Conservation (phyloP, 805 yeast genomes). For the Saturnispora dispora region DNA sequence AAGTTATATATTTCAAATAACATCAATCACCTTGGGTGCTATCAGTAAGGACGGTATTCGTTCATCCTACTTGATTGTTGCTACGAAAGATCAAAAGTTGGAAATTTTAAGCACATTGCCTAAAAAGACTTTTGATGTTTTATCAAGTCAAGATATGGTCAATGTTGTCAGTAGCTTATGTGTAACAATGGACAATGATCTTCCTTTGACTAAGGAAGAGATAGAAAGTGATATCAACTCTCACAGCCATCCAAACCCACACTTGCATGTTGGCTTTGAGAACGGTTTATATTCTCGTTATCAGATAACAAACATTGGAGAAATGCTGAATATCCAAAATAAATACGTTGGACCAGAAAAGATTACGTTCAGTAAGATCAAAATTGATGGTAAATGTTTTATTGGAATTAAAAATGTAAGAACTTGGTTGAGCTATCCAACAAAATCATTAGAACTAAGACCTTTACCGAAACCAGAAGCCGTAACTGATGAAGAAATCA, state of each 20-base stretch:
- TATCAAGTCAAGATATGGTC: constrained; percentile 59
- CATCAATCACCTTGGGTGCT: constrained; percentile 41
- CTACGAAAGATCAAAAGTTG: constrained; percentile 60
- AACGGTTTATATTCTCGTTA: constrained; percentile 74
- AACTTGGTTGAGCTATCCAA: constrained; percentile 46
- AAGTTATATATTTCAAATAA: constrained; percentile 44
- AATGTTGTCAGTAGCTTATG: constrained; percentile 33
- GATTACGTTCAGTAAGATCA: constrained; percentile 39
- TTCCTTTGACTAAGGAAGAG: constrained; percentile 20
- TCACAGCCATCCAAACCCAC: constrained; percentile 14
- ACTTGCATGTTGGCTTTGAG: constrained; percentile 70
- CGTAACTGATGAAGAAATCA: constrained; percentile 28
- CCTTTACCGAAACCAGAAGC: constrained; percentile 37
- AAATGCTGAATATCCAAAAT: constrained; percentile 51
- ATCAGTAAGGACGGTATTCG: constrained; percentile 38
- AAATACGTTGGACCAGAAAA: constrained; percentile 68
- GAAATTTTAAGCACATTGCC: constrained; percentile 57
- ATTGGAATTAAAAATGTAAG: constrained; percentile 45
- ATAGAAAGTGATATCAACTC: neutral
- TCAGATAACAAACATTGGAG: constrained; percentile 53
- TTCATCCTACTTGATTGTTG: constrained; percentile 57
- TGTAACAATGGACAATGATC: constrained; percentile 21
- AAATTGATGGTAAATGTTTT: constrained; percentile 24
- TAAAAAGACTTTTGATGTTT: constrained; percentile 47
- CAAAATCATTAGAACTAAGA: constrained; percentile 29